Base-by-base conservation (phyloP, 306 rosid genomes). In the Rubus parviflorus region DNA sequence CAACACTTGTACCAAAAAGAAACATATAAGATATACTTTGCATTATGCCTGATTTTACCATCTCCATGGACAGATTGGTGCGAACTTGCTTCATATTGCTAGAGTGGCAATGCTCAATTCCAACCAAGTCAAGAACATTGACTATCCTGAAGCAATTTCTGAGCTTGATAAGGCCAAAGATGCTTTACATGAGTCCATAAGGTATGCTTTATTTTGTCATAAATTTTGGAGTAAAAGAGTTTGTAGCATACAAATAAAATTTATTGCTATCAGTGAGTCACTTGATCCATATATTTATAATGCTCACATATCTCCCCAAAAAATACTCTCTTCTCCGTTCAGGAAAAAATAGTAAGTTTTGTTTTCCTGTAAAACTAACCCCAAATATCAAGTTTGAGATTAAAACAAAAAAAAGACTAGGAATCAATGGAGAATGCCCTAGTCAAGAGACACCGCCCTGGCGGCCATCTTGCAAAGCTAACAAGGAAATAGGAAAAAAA, bases 81-180 rank as follows among this genome's bases (percentile, higher is more conserved):
- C 87, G 67, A 92, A 90, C 86, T 80, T 86, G 86, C 97, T 94
- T 81, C 94, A 86, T 76, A 80, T 92, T 72, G 94, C 93, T 62
- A 82, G 90, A 76, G 89, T 89, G 77, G 80, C 81, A 79, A 82
- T 85, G 88, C 88, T 86, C 72, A 88, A 81, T 70, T 82, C 72
- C 81, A 81, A 65, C 58, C 78, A 75, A 82, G 75, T 86, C 53
- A 79, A 81, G 80, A 74, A 81, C 71, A 41, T 16, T 23, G 87
- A 92, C 80, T 72, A 66, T 83, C 75, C 88, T 68, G 74, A 74
- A 77, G 88, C 90, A 70, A 75, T 78, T 76, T 79, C 75, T 72
- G 94, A 84, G 85, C 89, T 87, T 85, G 88, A 86, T 48, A 84
- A 74, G 46, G 96, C 96, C 74, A 87, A 82, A 78, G 77, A 80